phyloP scores from a whole-genome alignment of 2,329 filamentous ascomycete genomes.

The Verticillium zaregamsianum region DNA sequence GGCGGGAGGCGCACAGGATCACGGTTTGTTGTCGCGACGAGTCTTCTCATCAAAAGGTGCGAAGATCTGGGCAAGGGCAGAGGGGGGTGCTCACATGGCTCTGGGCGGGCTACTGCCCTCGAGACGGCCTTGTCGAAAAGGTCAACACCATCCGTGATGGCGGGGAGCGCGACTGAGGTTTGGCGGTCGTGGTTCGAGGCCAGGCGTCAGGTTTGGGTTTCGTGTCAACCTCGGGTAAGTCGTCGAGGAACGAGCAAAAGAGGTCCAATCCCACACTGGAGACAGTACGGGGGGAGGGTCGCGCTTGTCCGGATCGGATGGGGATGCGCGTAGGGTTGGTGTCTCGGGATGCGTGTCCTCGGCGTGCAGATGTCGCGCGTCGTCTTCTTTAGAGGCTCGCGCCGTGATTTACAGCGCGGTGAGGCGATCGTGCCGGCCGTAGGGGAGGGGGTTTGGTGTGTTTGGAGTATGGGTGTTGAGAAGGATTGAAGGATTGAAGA shows the following conservation, averaged over 20 bases:
- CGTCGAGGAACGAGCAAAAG: not conserved
- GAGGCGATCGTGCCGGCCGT: not conserved
- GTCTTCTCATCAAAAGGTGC: not conserved
- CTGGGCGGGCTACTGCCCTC: conserved; percentile 14
- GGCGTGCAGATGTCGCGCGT: not conserved
- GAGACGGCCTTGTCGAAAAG: conserved; percentile 9
- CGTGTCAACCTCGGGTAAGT: not conserved
- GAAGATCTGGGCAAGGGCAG: not conserved
- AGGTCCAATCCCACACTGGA: not conserved
- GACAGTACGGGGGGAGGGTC: not conserved
- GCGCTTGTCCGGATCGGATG: not conserved
- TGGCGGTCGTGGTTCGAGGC: not conserved
- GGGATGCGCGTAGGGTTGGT: not conserved
- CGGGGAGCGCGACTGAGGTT: not conserved
- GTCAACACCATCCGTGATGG: conserved; percentile 12
- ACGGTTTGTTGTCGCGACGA: not conserved
- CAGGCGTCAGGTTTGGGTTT: not conserved
- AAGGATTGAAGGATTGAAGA: conserved; percentile 13
- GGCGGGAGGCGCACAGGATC: not conserved
- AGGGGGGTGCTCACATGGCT: conserved; percentile 12
- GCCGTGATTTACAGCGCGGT: not conserved
- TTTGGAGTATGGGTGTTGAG: conserved; percentile 8
- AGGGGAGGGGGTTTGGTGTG: not conserved
- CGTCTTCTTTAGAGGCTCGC: not conserved
- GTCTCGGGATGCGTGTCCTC: not conserved